Conservation (phyloP, 192 early-diverging fungal species). For the Tieghemiomyces parasiticus region DNA sequence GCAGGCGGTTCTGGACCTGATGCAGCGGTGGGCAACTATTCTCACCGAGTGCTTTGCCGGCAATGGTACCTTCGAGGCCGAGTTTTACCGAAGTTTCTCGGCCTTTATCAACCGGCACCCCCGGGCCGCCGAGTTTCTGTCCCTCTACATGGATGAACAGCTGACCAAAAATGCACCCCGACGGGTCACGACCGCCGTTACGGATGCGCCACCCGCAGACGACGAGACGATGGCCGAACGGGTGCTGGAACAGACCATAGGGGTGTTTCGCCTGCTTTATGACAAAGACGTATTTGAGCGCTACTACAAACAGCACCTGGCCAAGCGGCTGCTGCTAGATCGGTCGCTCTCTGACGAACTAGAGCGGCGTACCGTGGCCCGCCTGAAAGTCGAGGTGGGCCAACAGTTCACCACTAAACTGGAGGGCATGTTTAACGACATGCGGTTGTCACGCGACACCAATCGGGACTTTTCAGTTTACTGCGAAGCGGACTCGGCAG, state of each 20-base stretch:
- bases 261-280: constrained; percentile 83
- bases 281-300: constrained; percentile 98
- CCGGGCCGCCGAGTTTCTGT: constrained; percentile 75
- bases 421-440: constrained; percentile 98
- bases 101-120: constrained; percentile 61
- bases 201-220: no score
- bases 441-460: constrained; percentile 67
- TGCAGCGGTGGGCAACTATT: constrained; percentile 63
- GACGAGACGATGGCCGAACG: no score
- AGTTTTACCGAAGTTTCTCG: constrained; percentile 61
- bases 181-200: no score
- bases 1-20: constrained; percentile 58
- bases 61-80: constrained; percentile 60
- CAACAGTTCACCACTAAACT: constrained; percentile 93
- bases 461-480: constrained; percentile 37
- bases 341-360: constrained; percentile 84
- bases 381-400: constrained; percentile 93
- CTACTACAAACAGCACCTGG: constrained; percentile 94
- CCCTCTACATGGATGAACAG: constrained; percentile 88
- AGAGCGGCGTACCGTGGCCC: constrained; percentile 77
- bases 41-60: constrained; percentile 44
- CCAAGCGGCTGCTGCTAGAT: constrained; percentile 68
- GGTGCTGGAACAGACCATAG: constrained; percentile 59
- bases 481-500: neutral
- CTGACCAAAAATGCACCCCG: constrained; percentile 84